Conservation (phyloP, 306 rosid genomes). For the Castanea crenata region DNA sequence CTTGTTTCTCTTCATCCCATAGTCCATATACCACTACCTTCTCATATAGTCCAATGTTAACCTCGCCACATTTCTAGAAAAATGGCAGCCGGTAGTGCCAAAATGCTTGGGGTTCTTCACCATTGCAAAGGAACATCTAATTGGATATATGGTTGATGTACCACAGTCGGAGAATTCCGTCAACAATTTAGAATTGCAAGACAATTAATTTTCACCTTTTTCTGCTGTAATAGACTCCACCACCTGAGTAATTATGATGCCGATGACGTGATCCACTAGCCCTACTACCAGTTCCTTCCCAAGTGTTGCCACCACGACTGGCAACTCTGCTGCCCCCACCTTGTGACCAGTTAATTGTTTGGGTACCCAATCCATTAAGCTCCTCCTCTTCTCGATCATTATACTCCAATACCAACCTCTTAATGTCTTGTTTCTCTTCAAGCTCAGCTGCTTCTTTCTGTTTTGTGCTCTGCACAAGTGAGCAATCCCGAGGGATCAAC, state of each 20-base stretch:
- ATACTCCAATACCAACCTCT: constrained; percentile 90
- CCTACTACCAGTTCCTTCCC: constrained; percentile 68
- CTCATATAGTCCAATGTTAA: not conserved
- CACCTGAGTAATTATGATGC: constrained; percentile 63
- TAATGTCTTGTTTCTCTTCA: constrained; percentile 98
- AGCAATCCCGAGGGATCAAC: constrained; percentile 85
- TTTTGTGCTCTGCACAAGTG: constrained; percentile 94
- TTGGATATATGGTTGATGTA: not conserved
- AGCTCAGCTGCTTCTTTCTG: constrained; percentile 99
- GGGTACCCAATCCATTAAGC: constrained; percentile 78
- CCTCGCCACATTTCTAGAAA: not conserved
- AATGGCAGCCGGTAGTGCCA: not conserved
- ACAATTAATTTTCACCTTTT: constrained; percentile 42
- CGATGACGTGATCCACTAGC: constrained; percentile 70
- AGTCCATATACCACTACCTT: not conserved
- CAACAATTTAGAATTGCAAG: not conserved
- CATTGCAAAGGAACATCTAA: not conserved
- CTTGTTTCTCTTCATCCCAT: not conserved
- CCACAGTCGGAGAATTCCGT: not conserved
- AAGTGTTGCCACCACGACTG: constrained; percentile 62
- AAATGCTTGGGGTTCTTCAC: constrained; percentile 4
- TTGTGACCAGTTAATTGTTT: constrained; percentile 73
- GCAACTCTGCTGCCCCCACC: constrained; percentile 52
- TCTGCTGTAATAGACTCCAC: constrained; percentile 67
- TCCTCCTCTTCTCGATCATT: constrained; percentile 99